A percentile compares a stretch with the other conserved stretches of the same genome.
These are phyloP conservation scores for Fusarium setosum DNA, from an alignment of 2,329 filamentous ascomycete genomes.

Conservation along the genomic window DNA sequence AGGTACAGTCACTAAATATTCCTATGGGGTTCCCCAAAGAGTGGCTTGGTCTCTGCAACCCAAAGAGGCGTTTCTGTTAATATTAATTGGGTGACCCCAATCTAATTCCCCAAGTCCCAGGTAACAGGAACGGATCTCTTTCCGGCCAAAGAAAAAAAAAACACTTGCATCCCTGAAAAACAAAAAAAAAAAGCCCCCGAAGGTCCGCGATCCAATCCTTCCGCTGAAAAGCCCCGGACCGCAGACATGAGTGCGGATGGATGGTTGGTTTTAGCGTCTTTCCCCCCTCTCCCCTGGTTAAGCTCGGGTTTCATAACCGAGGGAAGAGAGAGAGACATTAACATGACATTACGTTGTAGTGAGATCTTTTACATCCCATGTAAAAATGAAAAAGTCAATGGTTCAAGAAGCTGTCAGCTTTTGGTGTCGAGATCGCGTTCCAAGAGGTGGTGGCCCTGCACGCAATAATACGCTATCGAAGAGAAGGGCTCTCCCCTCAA, in stretches of 20 bases:
- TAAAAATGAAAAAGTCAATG: constrained; percentile 8
- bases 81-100: neutral
- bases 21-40: too few relatives aligned
- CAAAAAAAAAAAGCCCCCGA: constrained; percentile 8
- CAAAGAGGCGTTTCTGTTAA: neutral
- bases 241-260: neutral
- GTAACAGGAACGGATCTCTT: neutral
- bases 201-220: neutral
- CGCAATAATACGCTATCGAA: too few relatives aligned
- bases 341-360: too few relatives aligned
- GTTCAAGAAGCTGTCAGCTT: too few relatives aligned
- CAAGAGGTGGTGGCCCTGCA: too few relatives aligned
- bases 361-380: constrained; percentile 5
- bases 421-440: too few relatives aligned
- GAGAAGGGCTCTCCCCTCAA: too few relatives aligned
- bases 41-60: constrained; percentile 31
- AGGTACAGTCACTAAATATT: too few relatives aligned
- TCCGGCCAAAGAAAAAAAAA: too few relatives aligned
- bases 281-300: neutral
- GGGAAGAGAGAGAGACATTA: too few relatives aligned
- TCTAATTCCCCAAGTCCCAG: neutral
- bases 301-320: neutral
- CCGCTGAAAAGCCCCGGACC: constrained; percentile 8
- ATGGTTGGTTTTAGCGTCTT: too few relatives aligned
- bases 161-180: too few relatives aligned